Evolutionary conservation across 805 yeast genomes (phyloP), one percentile per base, ranked within the genome.

Genomic region (Suhomyces sp.): DNA sequence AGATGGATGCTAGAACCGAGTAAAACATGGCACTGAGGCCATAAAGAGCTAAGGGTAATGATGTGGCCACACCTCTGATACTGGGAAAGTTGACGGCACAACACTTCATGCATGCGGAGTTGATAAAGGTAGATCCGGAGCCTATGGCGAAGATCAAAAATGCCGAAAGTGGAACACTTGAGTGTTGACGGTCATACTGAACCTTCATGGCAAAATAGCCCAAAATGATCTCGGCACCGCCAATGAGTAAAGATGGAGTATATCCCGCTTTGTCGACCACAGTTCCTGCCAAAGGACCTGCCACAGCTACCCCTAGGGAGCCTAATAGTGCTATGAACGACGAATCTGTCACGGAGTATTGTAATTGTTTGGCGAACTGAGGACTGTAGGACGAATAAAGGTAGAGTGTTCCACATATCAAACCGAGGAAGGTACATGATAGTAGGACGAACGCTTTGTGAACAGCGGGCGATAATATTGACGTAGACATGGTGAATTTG

Each of bases 301-400:
- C 56, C 4, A 74, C 34, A 13, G 84, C 65, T 3, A 81, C 69
- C 0, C 90, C 88, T 24, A 83, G 58, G 21, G 81, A 76, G 2
- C 91, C 95, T 6, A 73, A 54, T 50, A 83, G 72, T 2, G 88
- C 90, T 3, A 84, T 70, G 19, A 70, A 52, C 4, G 88, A 77
- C 4, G 84, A 68, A 35, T 81, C 73, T 0, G 85, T 69, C 2
- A 85, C 87, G 1, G 76, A 53, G 46, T 85, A 76, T 14, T 61
- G 60, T 35, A 85, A 68, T 33, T 68, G 67, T 19, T 56, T 57
- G 1, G 88, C 85, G 36, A 83, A 67, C 53, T 85, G 93, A 0
- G 95, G 91, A 24, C 88, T 81, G 54, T 78, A 85, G 1, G 87
- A 85, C 6, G 86, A 79, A 58, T 79, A 85, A 29, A 84, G 63